Evolutionary conservation across 106 monocot species (phyloP).

Genomic region (Ottelia alismoides): DNA sequence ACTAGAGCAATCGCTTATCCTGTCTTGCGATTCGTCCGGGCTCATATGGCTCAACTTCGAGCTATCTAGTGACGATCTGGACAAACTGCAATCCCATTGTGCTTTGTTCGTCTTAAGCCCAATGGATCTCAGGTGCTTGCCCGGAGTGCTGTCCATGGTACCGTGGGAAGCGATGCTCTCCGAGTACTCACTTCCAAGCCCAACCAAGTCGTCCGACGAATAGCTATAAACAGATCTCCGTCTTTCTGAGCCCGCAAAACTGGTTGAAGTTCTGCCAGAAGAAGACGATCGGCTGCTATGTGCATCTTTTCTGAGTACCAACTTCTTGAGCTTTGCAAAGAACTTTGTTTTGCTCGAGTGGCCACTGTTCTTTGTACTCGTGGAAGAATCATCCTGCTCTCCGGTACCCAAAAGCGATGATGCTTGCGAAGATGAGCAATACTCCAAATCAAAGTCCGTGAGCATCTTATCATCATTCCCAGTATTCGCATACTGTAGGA

Average conservation of each 20-base stretch:
- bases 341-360: conserved; percentile 1
- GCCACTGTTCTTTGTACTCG: background rate
- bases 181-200: background rate
- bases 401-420: background rate
- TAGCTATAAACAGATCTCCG: background rate
- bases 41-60: too few species aligned
- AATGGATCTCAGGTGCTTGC: background rate
- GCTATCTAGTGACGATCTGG: too few species aligned
- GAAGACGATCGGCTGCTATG: background rate
- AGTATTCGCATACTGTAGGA: conserved; percentile 5
- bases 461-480: background rate
- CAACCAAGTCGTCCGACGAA: too few species aligned
- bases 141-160: too few species aligned
- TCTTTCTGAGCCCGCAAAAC: background rate
- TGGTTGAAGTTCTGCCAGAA: background rate
- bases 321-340: background rate
- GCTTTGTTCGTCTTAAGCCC: too few species aligned
- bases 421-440: conserved; percentile 1
- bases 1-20: background rate
- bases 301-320: background rate
- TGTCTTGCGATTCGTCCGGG: too few species aligned
- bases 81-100: too few species aligned
- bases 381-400: background rate
- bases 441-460: background rate
- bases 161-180: background rate